phyloP scores from a whole-genome alignment of 208 protist species.

The Herpetomonas tarakana region DNA sequence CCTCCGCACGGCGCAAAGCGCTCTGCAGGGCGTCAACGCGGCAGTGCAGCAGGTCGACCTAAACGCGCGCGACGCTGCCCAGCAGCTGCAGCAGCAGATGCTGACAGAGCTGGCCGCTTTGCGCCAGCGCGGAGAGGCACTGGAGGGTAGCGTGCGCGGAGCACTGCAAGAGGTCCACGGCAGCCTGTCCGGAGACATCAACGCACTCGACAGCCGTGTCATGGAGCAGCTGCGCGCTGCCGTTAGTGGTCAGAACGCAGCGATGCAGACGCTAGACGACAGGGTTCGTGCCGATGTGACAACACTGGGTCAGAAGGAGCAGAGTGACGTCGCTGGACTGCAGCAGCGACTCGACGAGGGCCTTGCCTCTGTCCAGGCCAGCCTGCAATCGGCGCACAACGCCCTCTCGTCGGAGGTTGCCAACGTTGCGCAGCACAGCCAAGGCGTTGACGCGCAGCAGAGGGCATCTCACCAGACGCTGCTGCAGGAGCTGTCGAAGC shows the following conservation, averaged over 20 bases:
- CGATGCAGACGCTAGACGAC: conserved; percentile 43
- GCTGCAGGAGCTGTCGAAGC: conserved; percentile 64
- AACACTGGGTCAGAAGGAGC: conserved; percentile 39
- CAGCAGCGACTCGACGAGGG: conserved; percentile 35
- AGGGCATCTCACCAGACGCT: conserved; percentile 56
- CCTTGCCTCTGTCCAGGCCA: conserved; percentile 24
- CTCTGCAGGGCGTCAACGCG: conserved; percentile 35
- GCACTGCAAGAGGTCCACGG: conserved; percentile 59
- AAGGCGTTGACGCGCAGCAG: conserved; percentile 49
- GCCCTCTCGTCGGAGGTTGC: conserved; percentile 54
- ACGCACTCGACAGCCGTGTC: conserved; percentile 18
- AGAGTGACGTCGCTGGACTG: conserved; percentile 34
- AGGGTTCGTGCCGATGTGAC: conserved; percentile 45
- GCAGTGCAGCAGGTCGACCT: conserved; percentile 53
- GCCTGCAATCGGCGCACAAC: conserved; percentile 43
- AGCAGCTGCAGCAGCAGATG: conserved; percentile 58
- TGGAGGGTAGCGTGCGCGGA: conserved; percentile 50
- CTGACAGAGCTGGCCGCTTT: conserved; percentile 24
- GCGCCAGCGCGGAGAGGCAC: conserved; percentile 46
- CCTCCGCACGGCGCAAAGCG: conserved; percentile 40
- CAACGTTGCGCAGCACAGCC: conserved; percentile 54
- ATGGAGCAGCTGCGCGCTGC: conserved; percentile 6
- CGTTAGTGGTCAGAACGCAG: not conserved
- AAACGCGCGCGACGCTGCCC: conserved; percentile 34
- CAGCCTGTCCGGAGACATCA: conserved; percentile 46